These are phyloP conservation scores for Ceratopteris richardii DNA, from an alignment of 75 land plant genomes.

Conservation along the genomic window DNA sequence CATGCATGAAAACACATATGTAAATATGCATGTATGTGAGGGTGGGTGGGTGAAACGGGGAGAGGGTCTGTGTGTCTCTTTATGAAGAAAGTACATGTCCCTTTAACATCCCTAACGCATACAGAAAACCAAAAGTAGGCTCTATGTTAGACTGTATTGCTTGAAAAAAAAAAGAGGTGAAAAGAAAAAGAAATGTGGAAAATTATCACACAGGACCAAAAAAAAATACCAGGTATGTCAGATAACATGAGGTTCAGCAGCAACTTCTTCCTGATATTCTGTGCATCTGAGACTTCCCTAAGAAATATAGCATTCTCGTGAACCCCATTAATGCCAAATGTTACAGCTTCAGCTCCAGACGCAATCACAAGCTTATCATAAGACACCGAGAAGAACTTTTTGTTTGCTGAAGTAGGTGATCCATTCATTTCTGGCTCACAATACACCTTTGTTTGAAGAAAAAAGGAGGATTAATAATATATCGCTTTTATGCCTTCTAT, in stretches of 20 bases:
- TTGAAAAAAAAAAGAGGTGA: too few species aligned
- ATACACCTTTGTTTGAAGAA: constrained; percentile 27
- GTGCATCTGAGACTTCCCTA: constrained; percentile 66
- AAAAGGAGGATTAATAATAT: neutral
- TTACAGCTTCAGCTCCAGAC: constrained; percentile 52
- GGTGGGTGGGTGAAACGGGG: too few species aligned
- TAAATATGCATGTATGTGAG: too few species aligned
- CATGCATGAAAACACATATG: too few species aligned
- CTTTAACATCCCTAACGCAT: too few species aligned
- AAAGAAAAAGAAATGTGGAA: too few species aligned
- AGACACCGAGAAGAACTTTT: constrained; percentile 55
- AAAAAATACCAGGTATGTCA: constrained; percentile 62
- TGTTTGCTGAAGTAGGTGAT: constrained; percentile 8
- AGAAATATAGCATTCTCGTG: constrained; percentile 58
- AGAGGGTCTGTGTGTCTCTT: too few species aligned
- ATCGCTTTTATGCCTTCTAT: neutral
- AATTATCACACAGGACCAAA: too few species aligned
- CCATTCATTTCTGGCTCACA: constrained; percentile 46
- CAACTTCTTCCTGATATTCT: constrained; percentile 49
- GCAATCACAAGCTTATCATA: constrained; percentile 76
- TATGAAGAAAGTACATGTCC: too few species aligned
- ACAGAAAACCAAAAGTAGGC: too few species aligned
- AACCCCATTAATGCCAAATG: constrained; percentile 62
- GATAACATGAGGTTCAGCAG: constrained; percentile 62
- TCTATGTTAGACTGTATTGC: too few species aligned